Evolutionary conservation across 192 early-diverging fungal genomes (phyloP), one percentile per base, ranked within the genome.

Genomic region (Piromyces sp.): DNA sequence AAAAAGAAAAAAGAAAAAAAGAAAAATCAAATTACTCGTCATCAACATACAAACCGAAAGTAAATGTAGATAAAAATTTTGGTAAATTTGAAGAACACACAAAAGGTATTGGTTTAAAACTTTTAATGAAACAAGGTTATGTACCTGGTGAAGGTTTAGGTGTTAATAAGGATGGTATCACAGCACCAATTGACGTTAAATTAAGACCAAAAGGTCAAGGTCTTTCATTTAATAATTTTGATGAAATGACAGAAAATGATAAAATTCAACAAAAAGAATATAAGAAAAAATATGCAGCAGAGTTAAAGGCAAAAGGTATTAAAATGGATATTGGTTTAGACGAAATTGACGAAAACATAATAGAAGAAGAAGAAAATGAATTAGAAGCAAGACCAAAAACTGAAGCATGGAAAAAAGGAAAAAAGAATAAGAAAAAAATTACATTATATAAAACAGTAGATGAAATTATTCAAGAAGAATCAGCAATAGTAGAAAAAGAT

Each of bases 61-160:
- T 68, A n/a, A 68, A 82, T 30, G 88, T 86, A n/a, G 87, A 87
- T 84, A 89, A 86, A 79, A 93, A 94, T n/a, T 98, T 96, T 92
- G 95, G 90, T 15, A 91, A 90, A 78, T 98, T 96, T 83, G 92
- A 93, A 28, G 90, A 89, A 31, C 88, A 91, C 79, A 90, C 91
- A 9, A 93, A 89, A 37, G 94, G 95, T 14, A 88, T 95, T 82
- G 95, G 94, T 78, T 87, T 92, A 84, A 92, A 91, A 37, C 92
- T 96, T 91, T 88, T 99, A 89, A 86, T 92, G 80, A 95, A 94
- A 82, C 95, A 96, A 94, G 96, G 96, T 36, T 99, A 94, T 90
- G 89, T 89, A 83, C 87, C 86, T 30, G 97, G 97, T 22, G 88
- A 94, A 87, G 96, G 96, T 82, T 87, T 99, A n/a, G 97, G 97